Evolutionary conservation across 371 early-diverging fungal genomes (phyloP).

Genomic region (Haplosporangium sp.): DNA sequence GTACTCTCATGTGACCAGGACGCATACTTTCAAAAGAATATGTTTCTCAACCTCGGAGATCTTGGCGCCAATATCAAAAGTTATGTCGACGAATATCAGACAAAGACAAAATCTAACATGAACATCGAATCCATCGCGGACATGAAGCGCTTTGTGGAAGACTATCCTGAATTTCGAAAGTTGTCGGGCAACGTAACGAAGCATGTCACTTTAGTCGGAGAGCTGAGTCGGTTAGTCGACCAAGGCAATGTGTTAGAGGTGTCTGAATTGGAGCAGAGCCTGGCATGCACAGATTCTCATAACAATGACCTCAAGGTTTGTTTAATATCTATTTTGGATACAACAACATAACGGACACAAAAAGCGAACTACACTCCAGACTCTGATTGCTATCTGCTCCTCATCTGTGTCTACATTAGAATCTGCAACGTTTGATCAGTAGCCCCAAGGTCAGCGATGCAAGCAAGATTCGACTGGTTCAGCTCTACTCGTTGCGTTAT

Average conservation of each 20-base stretch:
- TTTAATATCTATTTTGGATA: background rate
- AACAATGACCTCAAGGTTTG: conserved; percentile 79
- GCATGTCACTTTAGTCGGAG: conserved; percentile 95
- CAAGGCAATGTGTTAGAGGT: conserved; percentile 81
- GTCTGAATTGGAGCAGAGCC: conserved; percentile 93
- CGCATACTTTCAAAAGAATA: conserved; percentile 88
- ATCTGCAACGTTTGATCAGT: conserved; percentile 75
- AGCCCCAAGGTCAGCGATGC: conserved; percentile 74
- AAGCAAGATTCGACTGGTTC: conserved; percentile 81
- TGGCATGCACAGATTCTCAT: conserved; percentile 91
- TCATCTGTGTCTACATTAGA: conserved; percentile 30
- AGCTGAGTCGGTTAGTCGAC: conserved; percentile 86
- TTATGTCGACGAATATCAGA: conserved; percentile 94
- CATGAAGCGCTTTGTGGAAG: conserved; percentile 98
- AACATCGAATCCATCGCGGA: conserved; percentile 94
- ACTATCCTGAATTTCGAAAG: conserved; percentile 96
- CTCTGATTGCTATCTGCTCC: background rate
- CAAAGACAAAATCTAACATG: conserved; percentile 86
- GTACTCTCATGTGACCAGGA: conserved; percentile 91
- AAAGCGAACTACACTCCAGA: background rate
- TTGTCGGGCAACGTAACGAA: conserved; percentile 95
- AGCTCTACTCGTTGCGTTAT: conserved; percentile 91
- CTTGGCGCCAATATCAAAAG: conserved; percentile 92
- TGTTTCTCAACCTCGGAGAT: conserved; percentile 94
- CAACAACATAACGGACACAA: no score